Evolutionary conservation across 2,329 filamentous ascomycete species (phyloP).

Genomic region (Orbilia brochopaga): DNA sequence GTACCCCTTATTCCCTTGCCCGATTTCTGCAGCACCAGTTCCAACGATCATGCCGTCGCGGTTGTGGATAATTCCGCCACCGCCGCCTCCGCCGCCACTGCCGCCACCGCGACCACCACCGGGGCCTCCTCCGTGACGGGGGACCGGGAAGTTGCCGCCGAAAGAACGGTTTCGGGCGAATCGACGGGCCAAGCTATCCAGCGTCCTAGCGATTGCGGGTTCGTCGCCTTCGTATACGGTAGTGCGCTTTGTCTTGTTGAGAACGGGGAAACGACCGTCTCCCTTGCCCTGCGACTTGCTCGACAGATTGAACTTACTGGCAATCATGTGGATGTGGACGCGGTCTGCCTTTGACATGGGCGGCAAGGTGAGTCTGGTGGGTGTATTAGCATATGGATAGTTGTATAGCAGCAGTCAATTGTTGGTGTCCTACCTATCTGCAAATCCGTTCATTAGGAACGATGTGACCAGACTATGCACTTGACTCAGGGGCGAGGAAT

Average conservation of each 20-base stretch:
- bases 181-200: conserved; percentile 62
- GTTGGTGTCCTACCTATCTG: conserved; percentile 66
- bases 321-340: conserved; percentile 79
- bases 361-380: conserved; percentile 71
- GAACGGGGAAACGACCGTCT: conserved; percentile 73
- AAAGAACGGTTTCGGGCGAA: conserved; percentile 63
- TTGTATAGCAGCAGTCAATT: neutral
- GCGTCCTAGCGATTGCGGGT: conserved; percentile 63
- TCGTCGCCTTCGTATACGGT: conserved; percentile 64
- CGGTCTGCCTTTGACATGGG: conserved; percentile 82
- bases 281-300: conserved; percentile 83
- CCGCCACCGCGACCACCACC: conserved; percentile 56
- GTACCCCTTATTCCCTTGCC: conserved; percentile 79
- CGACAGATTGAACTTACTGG: conserved; percentile 75
- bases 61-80: conserved; percentile 65
- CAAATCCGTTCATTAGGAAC: conserved; percentile 70
- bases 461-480: conserved; percentile 73
- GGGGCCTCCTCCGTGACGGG: too few relatives aligned
- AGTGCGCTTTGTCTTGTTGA: conserved; percentile 76
- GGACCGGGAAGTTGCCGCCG: conserved; percentile 50
- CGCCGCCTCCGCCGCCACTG: conserved; percentile 53
- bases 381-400: conserved; percentile 3
- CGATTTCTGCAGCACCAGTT: conserved; percentile 80
- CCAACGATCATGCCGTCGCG: conserved; percentile 88
- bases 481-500: conserved; percentile 69